Evolutionary conservation across 805 yeast genomes (phyloP).

Genomic region (Nakazawaea ambrosiae): DNA sequence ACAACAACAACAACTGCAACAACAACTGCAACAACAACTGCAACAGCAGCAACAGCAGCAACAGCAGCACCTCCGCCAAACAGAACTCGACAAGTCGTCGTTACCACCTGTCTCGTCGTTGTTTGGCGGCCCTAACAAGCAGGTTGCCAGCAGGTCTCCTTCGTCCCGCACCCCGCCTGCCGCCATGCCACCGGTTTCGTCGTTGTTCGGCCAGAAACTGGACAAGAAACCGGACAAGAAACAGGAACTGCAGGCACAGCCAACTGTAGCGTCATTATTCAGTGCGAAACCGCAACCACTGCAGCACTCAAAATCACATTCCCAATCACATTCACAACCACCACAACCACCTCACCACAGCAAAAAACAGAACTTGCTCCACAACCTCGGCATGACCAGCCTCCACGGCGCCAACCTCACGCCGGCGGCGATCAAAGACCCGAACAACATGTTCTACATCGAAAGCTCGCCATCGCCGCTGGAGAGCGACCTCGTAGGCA

Average conservation of each 20-base stretch:
- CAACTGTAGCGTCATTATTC: conserved; percentile 9
- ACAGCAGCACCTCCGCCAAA: neutral
- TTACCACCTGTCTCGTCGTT: conserved; percentile 1
- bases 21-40: neutral
- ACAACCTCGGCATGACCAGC: conserved; percentile 10
- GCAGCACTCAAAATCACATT: neutral
- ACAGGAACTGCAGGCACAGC: conserved; percentile 5
- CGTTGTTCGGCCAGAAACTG: conserved; percentile 2
- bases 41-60: neutral
- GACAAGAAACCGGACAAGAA: neutral
- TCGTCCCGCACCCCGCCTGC: no score
- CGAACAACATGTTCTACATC: conserved; percentile 23
- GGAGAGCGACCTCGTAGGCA: conserved; percentile 12
- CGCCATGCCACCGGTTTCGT: conserved; percentile 2
- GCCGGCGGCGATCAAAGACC: neutral
- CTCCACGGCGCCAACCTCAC: conserved; percentile 3
- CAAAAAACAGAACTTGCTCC: conserved; percentile 5
- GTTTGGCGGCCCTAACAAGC: neutral
- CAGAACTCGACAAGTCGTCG: neutral
- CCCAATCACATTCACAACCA: no score
- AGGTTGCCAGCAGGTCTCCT: neutral
- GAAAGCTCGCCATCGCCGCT: conserved; percentile 26
- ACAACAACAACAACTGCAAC: neutral
- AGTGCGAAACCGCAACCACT: neutral
- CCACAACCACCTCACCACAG: neutral